Evolutionary conservation across 2,329 filamentous ascomycete species (phyloP).

Genomic region (Colletotrichum sp.): DNA sequence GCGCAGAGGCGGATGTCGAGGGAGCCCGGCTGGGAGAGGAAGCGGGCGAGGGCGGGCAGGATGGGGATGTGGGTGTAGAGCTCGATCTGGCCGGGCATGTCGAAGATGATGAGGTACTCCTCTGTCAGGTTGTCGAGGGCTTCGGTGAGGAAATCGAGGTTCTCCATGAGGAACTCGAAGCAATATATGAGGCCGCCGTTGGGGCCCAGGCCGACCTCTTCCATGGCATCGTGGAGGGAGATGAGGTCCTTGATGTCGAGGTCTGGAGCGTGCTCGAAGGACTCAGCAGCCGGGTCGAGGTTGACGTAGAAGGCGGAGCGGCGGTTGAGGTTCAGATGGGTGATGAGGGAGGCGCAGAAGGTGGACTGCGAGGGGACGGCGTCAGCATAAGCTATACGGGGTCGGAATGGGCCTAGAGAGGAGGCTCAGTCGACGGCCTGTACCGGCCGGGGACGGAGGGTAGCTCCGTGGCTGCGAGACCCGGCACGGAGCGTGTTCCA

Average conservation of each 20-base stretch:
- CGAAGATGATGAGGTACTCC: conserved; percentile 96
- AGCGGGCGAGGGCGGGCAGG: conserved; percentile 81
- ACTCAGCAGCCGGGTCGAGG: conserved; percentile 93
- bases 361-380: conserved; percentile 68
- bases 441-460: not conserved
- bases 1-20: conserved; percentile 93
- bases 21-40: conserved; percentile 77
- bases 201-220: conserved; percentile 87
- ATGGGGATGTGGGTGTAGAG: conserved; percentile 97
- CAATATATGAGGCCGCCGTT: conserved; percentile 96
- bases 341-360: conserved; percentile 92
- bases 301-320: conserved; percentile 98
- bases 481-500: not conserved
- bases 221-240: conserved; percentile 94
- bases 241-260: conserved; percentile 96
- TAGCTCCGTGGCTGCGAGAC: not conserved
- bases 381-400: not conserved
- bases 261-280: conserved; percentile 89
- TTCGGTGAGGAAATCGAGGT: conserved; percentile 89
- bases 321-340: conserved; percentile 87
- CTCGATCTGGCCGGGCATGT: conserved; percentile 99
- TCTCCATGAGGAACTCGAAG: conserved; percentile 94
- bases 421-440: not conserved
- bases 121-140: conserved; percentile 86
- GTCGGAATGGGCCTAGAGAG: not conserved